A percentile compares a stretch with the other conserved stretches of the same genome.
Evolutionary conservation across 805 yeast species (phyloP).

Genomic region (Kuraishia capsulata): DNA sequence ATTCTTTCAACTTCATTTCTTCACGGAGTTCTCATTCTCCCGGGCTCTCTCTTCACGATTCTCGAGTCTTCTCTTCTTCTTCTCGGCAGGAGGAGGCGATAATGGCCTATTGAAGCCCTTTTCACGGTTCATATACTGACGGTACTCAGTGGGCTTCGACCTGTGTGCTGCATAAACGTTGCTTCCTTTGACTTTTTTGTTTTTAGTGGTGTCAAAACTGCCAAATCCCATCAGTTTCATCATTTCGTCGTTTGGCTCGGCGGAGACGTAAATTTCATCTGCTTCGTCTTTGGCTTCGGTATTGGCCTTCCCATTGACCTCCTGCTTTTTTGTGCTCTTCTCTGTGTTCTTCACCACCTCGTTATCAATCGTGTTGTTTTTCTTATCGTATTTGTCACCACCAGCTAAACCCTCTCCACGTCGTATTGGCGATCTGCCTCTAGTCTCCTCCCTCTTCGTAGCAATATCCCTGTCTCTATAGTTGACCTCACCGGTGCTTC

Average conservation of each 20-base stretch:
- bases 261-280: conserved; percentile 4
- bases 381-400: not conserved
- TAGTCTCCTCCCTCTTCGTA: not conserved
- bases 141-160: conserved; percentile 33
- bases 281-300: conserved; percentile 9
- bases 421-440: not conserved
- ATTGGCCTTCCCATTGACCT: not conserved
- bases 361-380: not conserved
- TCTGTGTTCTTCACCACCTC: not conserved
- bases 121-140: conserved; percentile 52
- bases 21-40: too few relatives aligned
- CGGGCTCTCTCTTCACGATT: too few relatives aligned
- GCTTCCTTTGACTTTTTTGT: conserved; percentile 42
- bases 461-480: conserved; percentile 10
- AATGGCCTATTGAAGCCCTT: conserved; percentile 48
- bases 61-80: not conserved
- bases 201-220: conserved; percentile 46
- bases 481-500: conserved; percentile 3
- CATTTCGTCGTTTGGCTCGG: conserved; percentile 21
- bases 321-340: not conserved
- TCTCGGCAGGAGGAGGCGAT: conserved; percentile 33
- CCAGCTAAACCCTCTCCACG: not conserved
- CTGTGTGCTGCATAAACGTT: conserved; percentile 32
- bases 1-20: too few relatives aligned
- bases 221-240: conserved; percentile 49